Conservation (phyloP, 2,329 filamentous ascomycete species). For the Paecilomyces fulvus region DNA sequence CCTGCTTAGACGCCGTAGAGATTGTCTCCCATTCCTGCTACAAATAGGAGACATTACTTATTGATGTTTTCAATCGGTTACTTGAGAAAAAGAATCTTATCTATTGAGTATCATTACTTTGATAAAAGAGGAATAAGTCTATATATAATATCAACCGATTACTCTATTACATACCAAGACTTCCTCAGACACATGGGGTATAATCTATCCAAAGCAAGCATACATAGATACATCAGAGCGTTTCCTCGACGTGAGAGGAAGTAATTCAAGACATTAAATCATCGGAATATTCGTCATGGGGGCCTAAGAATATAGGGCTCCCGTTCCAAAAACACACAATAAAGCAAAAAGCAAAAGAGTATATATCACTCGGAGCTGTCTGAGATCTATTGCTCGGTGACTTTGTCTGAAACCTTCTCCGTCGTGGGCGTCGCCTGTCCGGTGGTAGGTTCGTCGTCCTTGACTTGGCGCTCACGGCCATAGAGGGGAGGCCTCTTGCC, state of each 20-base stretch:
- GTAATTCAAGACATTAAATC: background rate
- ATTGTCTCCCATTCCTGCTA: background rate
- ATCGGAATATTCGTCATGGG: background rate
- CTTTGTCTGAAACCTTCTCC: conserved; percentile 31
- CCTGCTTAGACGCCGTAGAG: background rate
- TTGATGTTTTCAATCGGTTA: too few species aligned
- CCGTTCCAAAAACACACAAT: background rate
- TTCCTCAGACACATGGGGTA: background rate
- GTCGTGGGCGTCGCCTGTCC: conserved; percentile 39
- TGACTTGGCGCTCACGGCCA: conserved; percentile 29
- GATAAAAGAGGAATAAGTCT: too few species aligned
- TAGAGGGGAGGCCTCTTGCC: conserved; percentile 25
- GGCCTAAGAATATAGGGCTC: background rate
- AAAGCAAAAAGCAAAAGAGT: background rate
- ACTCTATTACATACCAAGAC: too few species aligned
- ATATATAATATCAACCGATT: too few species aligned
- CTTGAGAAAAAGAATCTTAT: too few species aligned
- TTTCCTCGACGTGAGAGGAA: background rate
- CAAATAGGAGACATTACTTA: too few species aligned
- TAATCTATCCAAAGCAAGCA: background rate
- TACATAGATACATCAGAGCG: background rate
- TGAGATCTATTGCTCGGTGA: background rate
- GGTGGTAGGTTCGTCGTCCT: conserved; percentile 35
- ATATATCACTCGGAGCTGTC: background rate
- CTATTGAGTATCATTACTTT: too few species aligned